Evolutionary conservation across 371 early-diverging fungal genomes (phyloP).

Genomic region (Cokeromyces recurvatus): DNA sequence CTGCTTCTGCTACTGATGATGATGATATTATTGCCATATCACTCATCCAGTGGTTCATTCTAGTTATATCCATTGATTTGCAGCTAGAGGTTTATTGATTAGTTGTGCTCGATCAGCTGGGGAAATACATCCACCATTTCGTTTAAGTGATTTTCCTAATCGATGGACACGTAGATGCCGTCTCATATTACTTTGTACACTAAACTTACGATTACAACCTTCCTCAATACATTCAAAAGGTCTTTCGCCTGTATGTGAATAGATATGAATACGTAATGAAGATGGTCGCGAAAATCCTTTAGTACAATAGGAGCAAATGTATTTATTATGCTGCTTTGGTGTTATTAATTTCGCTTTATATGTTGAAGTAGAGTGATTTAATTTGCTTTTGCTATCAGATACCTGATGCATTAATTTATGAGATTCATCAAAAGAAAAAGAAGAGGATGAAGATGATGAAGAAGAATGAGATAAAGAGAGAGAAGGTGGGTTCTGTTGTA

Average conservation of each 20-base stretch:
- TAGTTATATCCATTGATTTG: constrained; percentile 9
- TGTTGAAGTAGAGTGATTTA: constrained; percentile 23
- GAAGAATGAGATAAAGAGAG: too few relatives aligned
- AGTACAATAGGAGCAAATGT: constrained; percentile 63
- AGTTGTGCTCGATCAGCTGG: constrained; percentile 16
- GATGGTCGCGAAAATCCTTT: constrained; percentile 75
- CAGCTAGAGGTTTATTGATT: constrained; percentile 24
- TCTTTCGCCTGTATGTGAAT: constrained; percentile 74
- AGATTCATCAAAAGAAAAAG: too few relatives aligned
- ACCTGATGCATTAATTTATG: too few relatives aligned
- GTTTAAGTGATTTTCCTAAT: constrained; percentile 20
- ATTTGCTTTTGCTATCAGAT: too few relatives aligned
- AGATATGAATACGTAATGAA: constrained; percentile 62
- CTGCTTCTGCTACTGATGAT: too few relatives aligned
- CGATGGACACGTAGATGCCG: constrained; percentile 60
- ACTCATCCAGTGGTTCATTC: constrained; percentile 12
- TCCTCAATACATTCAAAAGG: constrained; percentile 61
- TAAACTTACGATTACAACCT: constrained; percentile 69
- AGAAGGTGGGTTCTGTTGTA: too few relatives aligned
- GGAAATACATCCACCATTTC: constrained; percentile 9
- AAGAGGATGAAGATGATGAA: too few relatives aligned
- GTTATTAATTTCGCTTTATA: constrained; percentile 14
- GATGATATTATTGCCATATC: constrained; percentile 55
- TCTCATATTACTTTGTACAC: constrained; percentile 74
- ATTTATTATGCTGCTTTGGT: constrained; percentile 33